These are phyloP conservation scores for Piromyces finnis DNA, from an alignment of 192 early-diverging fungal genomes.

Conservation along the genomic window DNA sequence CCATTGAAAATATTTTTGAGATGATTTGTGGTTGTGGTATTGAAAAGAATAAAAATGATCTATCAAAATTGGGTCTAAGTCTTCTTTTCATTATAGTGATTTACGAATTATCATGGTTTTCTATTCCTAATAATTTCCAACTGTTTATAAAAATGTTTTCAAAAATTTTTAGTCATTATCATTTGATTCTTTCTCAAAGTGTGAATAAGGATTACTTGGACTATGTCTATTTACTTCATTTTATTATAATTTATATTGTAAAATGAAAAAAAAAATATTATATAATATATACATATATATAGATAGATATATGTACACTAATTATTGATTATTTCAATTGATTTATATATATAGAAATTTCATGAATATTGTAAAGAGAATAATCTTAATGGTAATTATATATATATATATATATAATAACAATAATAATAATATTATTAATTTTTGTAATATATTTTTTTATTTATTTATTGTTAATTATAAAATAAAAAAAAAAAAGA, in stretches of 20 bases:
- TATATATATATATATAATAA: no score
- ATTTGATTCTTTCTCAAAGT: background rate
- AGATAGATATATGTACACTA: no score
- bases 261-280: background rate
- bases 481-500: background rate
- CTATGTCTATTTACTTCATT: background rate
- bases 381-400: no score
- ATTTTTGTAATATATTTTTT: no score
- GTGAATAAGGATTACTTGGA: background rate
- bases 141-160: background rate
- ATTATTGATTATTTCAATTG: no score
- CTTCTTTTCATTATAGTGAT: background rate
- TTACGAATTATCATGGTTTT: background rate
- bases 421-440: no score
- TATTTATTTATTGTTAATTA: no score
- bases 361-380: no score
- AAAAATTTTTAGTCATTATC: background rate
- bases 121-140: background rate
- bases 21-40: background rate
- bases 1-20: background rate
- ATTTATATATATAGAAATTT: no score
- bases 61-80: background rate
- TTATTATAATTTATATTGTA: background rate
- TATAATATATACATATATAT: no score
- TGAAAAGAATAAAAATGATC: background rate